Conservation (phyloP, 352 stramenopile genomes). For the Pythium coloratum region DNA sequence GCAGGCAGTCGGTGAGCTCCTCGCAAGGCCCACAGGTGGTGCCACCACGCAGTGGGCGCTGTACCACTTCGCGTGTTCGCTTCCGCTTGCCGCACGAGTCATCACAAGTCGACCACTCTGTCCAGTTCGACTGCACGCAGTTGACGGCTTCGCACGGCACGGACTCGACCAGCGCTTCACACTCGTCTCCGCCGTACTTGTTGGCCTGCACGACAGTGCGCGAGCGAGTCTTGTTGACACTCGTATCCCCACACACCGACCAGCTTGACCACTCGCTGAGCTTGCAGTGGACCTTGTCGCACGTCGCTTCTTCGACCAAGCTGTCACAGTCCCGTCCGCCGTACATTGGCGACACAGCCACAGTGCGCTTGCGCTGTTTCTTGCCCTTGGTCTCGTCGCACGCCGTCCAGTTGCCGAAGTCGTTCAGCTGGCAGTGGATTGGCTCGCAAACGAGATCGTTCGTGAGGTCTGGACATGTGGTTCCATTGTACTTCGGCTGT, state of each 20-base stretch:
- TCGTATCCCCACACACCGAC: constrained; percentile 22
- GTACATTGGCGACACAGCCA: constrained; percentile 11
- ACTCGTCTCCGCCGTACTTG: constrained; percentile 45
- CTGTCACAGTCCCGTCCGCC: constrained; percentile 11
- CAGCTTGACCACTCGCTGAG: constrained; percentile 11
- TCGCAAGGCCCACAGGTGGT: constrained; percentile 12
- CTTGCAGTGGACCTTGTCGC: constrained; percentile 26
- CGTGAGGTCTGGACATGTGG: constrained; percentile 36
- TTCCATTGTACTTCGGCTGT: constrained; percentile 41
- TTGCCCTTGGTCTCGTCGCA: constrained; percentile 30
- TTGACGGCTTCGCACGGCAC: constrained; percentile 28
- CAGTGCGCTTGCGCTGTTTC: constrained; percentile 15
- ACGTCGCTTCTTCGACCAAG: constrained; percentile 7
- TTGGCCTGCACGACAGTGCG: constrained; percentile 33
- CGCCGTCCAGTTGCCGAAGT: constrained; percentile 15
- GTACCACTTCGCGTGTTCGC: constrained; percentile 16
- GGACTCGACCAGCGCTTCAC: constrained; percentile 18
- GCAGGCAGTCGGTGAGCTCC: constrained; percentile 19
- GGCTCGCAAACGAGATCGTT: constrained; percentile 57
- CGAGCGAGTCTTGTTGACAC: constrained; percentile 51
- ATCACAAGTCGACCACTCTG: constrained; percentile 51
- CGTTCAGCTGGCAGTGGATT: constrained; percentile 45
- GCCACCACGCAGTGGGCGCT: constrained; percentile 18
- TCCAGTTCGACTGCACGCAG: constrained; percentile 1
- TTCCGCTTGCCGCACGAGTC: constrained; percentile 43